Evolutionary conservation across 345 rosid genomes (phyloP), one percentile per base, ranked within the genome.

Genomic region (Citrus inodora): DNA sequence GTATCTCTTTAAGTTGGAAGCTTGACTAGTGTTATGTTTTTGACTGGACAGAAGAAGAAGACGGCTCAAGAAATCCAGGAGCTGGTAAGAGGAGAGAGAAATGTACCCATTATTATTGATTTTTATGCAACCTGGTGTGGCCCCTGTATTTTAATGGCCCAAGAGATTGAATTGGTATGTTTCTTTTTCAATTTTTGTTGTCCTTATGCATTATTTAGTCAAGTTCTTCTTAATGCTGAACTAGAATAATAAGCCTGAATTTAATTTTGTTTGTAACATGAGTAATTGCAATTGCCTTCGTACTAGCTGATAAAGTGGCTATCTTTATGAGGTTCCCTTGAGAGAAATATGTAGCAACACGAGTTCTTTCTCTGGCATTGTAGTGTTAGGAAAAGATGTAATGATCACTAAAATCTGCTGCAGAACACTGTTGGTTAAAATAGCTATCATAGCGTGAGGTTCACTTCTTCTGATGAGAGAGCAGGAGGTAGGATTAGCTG

Each of bases 121-220:
- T 93, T 95, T 89, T 91, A 93, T 78, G 98, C 99, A 1, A 92
- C 98, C 1, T 93, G 98, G 99, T 92, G 99, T 82, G 98, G 99
- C 64, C 99, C 99, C 61, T 95, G 97, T 82, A 90, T 92, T 82
- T 83, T 91, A 86, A 93, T 92, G 97, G 97, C 96, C 25, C 99
- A 92, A 80, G 94, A 91, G 86, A 93, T 95, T 68, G 98, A 90
- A 90, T 90, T 90, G 98, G 99, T 92, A 87, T 69, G 78, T 28
- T 67, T 16, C 16, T 67, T 63, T 51, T 4, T 66, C 64, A 66
- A 33, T 17, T 51, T 55, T 61, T 27, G 40, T 24, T 14, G 13
- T 21, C 7, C 4, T 10, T 32, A 10, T 22, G 63, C 40, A 35
- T 19, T n/a, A 9, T 67, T 53, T 67, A 10, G 9, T 76, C 5